Evolutionary conservation across 352 stramenopile genomes (phyloP).

Genomic region (Stephanocyclus meneghinianus): DNA sequence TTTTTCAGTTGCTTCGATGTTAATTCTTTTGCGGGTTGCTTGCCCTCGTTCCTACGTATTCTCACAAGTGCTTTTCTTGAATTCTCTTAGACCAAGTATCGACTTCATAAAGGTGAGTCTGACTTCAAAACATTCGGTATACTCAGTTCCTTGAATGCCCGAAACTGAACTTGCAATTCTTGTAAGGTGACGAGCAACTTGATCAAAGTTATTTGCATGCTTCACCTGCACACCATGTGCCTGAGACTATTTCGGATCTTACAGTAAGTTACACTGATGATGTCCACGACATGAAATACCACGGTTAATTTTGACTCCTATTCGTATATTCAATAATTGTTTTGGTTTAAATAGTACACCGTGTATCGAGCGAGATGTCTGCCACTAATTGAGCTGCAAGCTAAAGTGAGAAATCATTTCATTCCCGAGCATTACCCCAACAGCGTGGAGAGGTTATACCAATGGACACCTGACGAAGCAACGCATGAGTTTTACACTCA

Average conservation of each 20-base stretch:
- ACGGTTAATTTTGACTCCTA: background rate
- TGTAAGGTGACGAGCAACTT: constrained; percentile 85
- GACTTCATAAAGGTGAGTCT: constrained; percentile 87
- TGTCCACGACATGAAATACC: background rate
- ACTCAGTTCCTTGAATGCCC: background rate
- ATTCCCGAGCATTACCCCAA: constrained; percentile 91
- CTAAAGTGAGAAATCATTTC: constrained; percentile 90
- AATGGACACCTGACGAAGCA: constrained; percentile 94
- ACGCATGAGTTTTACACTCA: constrained; percentile 92
- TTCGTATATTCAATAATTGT: background rate
- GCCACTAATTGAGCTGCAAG: constrained; percentile 85
- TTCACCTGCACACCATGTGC: constrained; percentile 88
- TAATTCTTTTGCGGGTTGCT: background rate
- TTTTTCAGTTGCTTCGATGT: background rate
- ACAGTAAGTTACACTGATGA: constrained; percentile 61
- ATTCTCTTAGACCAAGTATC: constrained; percentile 87
- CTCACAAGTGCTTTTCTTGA: background rate
- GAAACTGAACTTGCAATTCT: background rate
- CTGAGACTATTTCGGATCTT: constrained; percentile 93
- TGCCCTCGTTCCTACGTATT: background rate
- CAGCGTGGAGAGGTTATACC: constrained; percentile 88
- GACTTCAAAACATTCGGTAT: background rate
- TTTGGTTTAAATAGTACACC: constrained; percentile 75
- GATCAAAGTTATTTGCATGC: constrained; percentile 87
- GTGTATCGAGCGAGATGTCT: constrained; percentile 93